Evolutionary conservation across 2,329 filamentous ascomycete genomes (phyloP).

Genomic region (Fusarium vanettenii): DNA sequence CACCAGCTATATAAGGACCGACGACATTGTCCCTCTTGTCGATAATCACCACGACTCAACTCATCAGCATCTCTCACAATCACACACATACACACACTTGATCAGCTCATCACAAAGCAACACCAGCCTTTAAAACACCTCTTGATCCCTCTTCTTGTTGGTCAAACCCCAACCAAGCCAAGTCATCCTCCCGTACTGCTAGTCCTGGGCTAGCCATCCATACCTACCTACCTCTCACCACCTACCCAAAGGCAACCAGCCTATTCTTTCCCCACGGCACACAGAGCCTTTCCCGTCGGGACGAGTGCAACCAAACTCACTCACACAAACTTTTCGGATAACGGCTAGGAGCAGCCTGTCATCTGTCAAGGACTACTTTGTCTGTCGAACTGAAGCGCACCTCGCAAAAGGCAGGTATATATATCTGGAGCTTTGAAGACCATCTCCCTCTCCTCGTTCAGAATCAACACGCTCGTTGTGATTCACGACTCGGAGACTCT

Average conservation of each 20-base stretch:
- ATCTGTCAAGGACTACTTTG: constrained; percentile 22
- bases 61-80: constrained; percentile 24
- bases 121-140: constrained; percentile 1
- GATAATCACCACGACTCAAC: constrained; percentile 33
- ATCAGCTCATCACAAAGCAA: not conserved
- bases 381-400: constrained; percentile 23
- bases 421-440: constrained; percentile 23
- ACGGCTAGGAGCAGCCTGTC: constrained; percentile 33
- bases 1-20: constrained; percentile 45
- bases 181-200: constrained; percentile 5
- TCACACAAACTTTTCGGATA: constrained; percentile 42
- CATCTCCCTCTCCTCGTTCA: not conserved
- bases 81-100: not conserved
- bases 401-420: constrained; percentile 20
- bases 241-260: constrained; percentile 24
- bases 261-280: constrained; percentile 33
- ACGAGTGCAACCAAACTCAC: constrained; percentile 31
- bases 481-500: not conserved
- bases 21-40: constrained; percentile 24
- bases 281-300: constrained; percentile 36
- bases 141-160: not conserved
- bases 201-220: constrained; percentile 7
- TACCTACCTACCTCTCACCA: not conserved
- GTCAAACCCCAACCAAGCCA: constrained; percentile 1
- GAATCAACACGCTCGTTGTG: not conserved